A percentile compares a stretch with the other conserved stretches of the same genome.
These are phyloP conservation scores for Podospora didyma DNA, from an alignment of 495 filamentous ascomycete genomes.

Conservation along the genomic window DNA sequence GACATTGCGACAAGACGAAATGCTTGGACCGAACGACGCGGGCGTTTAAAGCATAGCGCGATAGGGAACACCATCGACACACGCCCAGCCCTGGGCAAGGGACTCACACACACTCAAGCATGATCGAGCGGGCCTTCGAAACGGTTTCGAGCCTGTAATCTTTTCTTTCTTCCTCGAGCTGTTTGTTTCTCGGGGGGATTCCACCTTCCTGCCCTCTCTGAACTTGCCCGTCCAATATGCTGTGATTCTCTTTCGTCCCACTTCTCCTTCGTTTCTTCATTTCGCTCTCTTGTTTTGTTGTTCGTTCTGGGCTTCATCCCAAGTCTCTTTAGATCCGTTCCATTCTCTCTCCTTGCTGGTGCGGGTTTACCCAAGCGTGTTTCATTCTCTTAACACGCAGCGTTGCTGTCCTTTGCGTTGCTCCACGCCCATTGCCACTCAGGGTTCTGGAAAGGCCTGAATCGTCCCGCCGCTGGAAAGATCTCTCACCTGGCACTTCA, in stretches of 20 bases:
- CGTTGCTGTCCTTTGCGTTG: slow-evolving; percentile 3
- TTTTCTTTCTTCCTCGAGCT: too few species aligned
- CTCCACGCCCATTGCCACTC: slow-evolving; percentile 8
- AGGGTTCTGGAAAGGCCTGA: too few species aligned
- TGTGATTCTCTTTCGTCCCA: slow-evolving; percentile 2
- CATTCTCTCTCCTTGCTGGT: neutral
- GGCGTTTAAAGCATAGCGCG: neutral
- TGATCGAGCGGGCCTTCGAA: neutral
- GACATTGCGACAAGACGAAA: neutral
- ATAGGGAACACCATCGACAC: neutral
- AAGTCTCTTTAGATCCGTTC: slow-evolving; percentile 5
- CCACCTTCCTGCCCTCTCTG: neutral
- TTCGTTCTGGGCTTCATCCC: neutral
- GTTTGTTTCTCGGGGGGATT: neutral
- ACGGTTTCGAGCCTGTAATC: neutral
- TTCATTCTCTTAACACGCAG: slow-evolving; percentile 1
- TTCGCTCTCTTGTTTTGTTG: neutral
- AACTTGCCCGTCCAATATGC: neutral
- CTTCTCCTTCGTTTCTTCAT: slow-evolving; percentile 11
- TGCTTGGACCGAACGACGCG: neutral
- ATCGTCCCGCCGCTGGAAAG: neutral
- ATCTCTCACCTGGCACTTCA: neutral
- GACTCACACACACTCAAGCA: neutral
- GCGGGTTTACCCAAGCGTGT: neutral
- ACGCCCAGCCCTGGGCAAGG: neutral